Evolutionary conservation across 352 stramenopile genomes (phyloP), one percentile per base, ranked within the genome.

Genomic region (Globisporangium middletonii): DNA sequence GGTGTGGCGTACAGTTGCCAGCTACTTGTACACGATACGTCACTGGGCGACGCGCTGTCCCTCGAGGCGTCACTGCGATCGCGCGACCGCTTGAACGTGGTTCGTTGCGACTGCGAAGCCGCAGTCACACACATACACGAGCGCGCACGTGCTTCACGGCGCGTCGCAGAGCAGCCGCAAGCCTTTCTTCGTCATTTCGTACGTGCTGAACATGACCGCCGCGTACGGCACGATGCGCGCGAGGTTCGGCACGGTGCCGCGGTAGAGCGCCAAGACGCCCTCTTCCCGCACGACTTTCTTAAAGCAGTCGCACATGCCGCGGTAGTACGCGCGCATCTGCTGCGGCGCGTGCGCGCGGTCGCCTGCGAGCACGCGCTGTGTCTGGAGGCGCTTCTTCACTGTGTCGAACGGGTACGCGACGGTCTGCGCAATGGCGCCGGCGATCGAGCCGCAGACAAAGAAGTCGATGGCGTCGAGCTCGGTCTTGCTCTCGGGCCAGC

Each of bases 401-500:
- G 77, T 88, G 60, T 94, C 82, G 55, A 94, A 94, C 48, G 84
- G 82, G 60, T 94, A 94, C 37, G 82, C 76, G 19, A 89, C 82
- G n/a, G 82, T 89, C 68, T 94, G 84, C 8, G 79, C 83, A 43
- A 89, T 69, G 5, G 80, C 82, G 12, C 82, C 82, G 0, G 84
- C 73, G 19, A 91, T 61, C 48, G 77, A 89, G 28, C 84, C 84
- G 53, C 83, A 88, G 23, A 87, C 75, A 38, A 94, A 86, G 68
- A 83, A 89, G 72, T 92, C 82, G 18, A 89, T 23, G 3, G 71
- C 78, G 50, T 89, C 72, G 46, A 90, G 83, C 59, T 89, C 76
- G 2, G 53, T 65, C 68, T 89, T 90, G 55, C 73, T 69, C 47
- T 81, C 72, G 8, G 75, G 70, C 82, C 81, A 89, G 9, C 79